Evolutionary conservation across 371 early-diverging fungal genomes (phyloP), one percentile per base, ranked within the genome.

Genomic region (Chytridium lagenaria): DNA sequence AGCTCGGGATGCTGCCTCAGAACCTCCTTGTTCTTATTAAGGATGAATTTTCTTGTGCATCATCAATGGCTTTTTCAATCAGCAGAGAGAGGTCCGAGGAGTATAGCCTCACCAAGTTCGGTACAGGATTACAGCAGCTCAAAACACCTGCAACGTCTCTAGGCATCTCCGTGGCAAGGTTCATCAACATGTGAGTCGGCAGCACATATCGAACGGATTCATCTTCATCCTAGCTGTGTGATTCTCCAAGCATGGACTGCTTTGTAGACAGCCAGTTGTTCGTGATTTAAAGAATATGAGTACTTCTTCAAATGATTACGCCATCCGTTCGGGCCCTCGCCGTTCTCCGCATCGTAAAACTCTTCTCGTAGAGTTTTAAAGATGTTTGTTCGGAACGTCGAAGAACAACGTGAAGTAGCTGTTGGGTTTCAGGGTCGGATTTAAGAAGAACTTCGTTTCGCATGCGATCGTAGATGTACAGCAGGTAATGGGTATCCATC

Each of bases 401-500:
- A 38, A 97, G 80, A 0, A 86, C 85, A 0, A 87, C 85, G 40
- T 85, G 84, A 63, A 97, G 71, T 7, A 92, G 84, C 67, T 93
- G 91, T 57, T 81, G 83, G 38, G 90, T 91, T 34, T 71, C 81
- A 0, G 75, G 86, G 55, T 84, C 85, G 22, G 89, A 88, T 34
- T 82, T 80, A 28, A 86, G 86, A 7, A 84, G 40, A 3, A 97
- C 81, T 61, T 94, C 94, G 71, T 92, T 92, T 31, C 94, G 91
- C 88, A 99, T 89, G 26, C 89, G 81, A 81, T 98, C 97, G 79
- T 90, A 98, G 55, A 99, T 92, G 79, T 94, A 94, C 30, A 97
- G 84, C 34, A 99, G 86, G 75, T 92, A 99, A 75, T 98, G 98
- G 10, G 99, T 98, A 84, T 99, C 99, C 1, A 90, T 84, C 23